Evolutionary conservation across 2,329 filamentous ascomycete genomes (phyloP), one percentile per base, ranked within the genome.

Genomic region (Monilinia fructicola): DNA sequence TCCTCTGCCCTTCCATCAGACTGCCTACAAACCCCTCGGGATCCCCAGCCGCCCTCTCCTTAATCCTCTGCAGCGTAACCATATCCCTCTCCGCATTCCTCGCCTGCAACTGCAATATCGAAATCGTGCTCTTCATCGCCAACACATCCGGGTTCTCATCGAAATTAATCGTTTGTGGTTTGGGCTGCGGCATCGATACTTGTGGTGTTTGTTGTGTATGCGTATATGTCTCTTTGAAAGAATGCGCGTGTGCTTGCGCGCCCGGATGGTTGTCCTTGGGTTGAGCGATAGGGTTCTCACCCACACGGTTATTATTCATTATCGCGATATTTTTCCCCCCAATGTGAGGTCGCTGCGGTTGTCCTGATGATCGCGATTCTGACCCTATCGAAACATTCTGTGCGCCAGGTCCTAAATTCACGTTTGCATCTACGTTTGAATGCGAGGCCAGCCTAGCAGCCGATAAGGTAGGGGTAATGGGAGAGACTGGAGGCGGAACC

Each of bases 41-140:
- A 69, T 94, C 83, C 10, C 82, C 82, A 0, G 92, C 78, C 7
- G 92, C 93, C 4, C 86, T 86, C 23, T 85, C 81, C 77, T 93
- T 94, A 73, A 91, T 85, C 67, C 82, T 81, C 71, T 88, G 85
- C 44, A 97, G 82, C 0, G 84, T 80, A 71, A 85, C 84, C 62
- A 97, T 88, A 78, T 97, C 93, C 56, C 85, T 84, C 60, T 87
- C 81, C 52, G 92, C 92, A 76, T 90, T 90, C 74, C 89, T 87
- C 70, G 88, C 88, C 80, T 98, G 94, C 71, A 96, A 83, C 79
- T 96, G 92, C 56, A 98, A 82, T 62, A 97, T 88, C 11, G 91
- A 90, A 68, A 97, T 92, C 55, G 93, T 91, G 35, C 90, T 91
- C 71, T 90, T 88, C 68, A 97, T 83, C 6, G 94, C 94, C 68